Evolutionary conservation across 331 rosid species (phyloP).

Genomic region (Prunus yedoensis): DNA sequence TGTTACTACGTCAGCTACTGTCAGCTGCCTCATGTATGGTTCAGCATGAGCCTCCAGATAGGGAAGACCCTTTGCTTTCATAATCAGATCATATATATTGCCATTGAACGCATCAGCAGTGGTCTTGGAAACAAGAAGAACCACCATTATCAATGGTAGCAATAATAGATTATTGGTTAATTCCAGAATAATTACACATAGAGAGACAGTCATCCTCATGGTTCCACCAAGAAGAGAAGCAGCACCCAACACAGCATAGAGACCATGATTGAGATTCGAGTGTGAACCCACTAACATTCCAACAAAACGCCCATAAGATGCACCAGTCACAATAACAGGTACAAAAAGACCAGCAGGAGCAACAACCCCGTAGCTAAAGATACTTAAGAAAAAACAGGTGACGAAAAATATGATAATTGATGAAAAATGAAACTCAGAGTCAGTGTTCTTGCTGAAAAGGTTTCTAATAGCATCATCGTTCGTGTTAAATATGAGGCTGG

Average conservation of each 20-base stretch:
- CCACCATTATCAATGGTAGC: constrained; percentile 87
- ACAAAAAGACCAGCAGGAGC: constrained; percentile 91
- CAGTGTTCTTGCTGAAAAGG: constrained; percentile 74
- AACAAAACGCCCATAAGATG: constrained; percentile 83
- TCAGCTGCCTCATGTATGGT: constrained; percentile 89
- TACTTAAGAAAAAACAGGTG: constrained; percentile 67
- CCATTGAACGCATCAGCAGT: constrained; percentile 85
- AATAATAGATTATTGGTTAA: constrained; percentile 79
- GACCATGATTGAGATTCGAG: constrained; percentile 76
- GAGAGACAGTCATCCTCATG: constrained; percentile 91
- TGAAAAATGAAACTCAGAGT: constrained; percentile 57
- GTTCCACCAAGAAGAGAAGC: constrained; percentile 94
- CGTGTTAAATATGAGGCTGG: constrained; percentile 96
- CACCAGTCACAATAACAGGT: constrained; percentile 94
- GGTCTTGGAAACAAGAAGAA: constrained; percentile 80
- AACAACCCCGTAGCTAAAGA: constrained; percentile 82
- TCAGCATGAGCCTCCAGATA: constrained; percentile 79
- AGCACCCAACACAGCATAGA: constrained; percentile 89
- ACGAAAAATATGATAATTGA: constrained; percentile 64
- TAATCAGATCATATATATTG: constrained; percentile 78
- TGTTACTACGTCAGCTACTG: constrained; percentile 67
- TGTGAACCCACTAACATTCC: constrained; percentile 68
- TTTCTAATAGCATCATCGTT: constrained; percentile 91
- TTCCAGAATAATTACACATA: constrained; percentile 86
- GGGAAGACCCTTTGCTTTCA: constrained; percentile 97